Percentiles rank a stretch among this genome's conserved stretches.
Evolutionary conservation across 2,329 filamentous ascomycete species (phyloP).

Genomic region (Nemania sp.): DNA sequence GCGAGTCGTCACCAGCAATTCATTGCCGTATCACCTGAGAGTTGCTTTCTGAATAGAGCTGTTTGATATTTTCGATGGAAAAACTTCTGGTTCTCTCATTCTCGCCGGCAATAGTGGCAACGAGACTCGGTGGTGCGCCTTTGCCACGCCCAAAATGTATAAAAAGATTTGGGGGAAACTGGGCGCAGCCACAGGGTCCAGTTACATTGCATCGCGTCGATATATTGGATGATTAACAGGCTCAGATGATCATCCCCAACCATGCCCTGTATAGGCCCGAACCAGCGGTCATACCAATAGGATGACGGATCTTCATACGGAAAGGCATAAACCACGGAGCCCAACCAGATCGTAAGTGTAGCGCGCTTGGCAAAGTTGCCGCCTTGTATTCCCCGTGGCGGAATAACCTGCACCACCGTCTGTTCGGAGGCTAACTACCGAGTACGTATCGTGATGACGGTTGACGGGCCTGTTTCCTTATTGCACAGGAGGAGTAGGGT

Average conservation of each 20-base stretch:
- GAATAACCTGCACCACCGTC: conserved; percentile 30
- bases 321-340: conserved; percentile 26
- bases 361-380: conserved; percentile 21
- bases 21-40: neutral
- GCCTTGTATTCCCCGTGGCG: conserved; percentile 31
- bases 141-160: conserved; percentile 15
- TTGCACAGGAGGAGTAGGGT: conserved; percentile 24
- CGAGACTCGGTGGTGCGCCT: neutral
- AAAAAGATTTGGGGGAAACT: conserved; percentile 14
- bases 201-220: conserved; percentile 26
- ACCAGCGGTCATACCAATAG: conserved; percentile 34
- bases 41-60: neutral
- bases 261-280: conserved; percentile 35
- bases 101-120: neutral
- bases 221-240: conserved; percentile 33
- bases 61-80: neutral
- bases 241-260: conserved; percentile 25
- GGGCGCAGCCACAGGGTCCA: conserved; percentile 14
- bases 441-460: conserved; percentile 34
- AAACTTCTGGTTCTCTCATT: neutral
- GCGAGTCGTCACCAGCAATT: neutral
- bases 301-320: conserved; percentile 30
- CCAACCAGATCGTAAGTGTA: conserved; percentile 21
- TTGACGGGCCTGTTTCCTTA: conserved; percentile 42
- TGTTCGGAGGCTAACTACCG: conserved; percentile 40